phyloP scores from a whole-genome alignment of 352 stramenopile genomes.

The Globisporangium spiculum region DNA sequence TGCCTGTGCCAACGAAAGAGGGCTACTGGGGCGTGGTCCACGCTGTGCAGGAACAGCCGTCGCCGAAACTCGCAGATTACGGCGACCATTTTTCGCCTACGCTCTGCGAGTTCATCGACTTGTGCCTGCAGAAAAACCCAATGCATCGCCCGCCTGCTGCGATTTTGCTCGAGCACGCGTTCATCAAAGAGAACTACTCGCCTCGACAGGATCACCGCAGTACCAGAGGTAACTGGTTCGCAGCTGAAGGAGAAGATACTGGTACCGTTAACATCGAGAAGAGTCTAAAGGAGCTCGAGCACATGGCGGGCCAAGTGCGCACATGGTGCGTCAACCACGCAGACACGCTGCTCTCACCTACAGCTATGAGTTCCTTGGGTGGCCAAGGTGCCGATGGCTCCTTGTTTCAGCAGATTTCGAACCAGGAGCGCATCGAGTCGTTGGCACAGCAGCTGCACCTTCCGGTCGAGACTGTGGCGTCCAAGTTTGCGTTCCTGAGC shows the following conservation, averaged over 20 bases:
- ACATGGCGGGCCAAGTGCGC: slow-evolving; percentile 47
- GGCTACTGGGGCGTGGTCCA: slow-evolving; percentile 91
- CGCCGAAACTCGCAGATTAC: slow-evolving; percentile 60
- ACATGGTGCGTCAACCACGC: slow-evolving; percentile 54
- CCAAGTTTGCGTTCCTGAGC: slow-evolving; percentile 58
- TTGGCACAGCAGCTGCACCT: slow-evolving; percentile 52
- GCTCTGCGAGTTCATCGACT: slow-evolving; percentile 74
- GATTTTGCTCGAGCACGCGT: slow-evolving; percentile 61
- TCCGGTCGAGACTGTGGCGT: slow-evolving; percentile 43
- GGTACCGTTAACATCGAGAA: slow-evolving; percentile 19
- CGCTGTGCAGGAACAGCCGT: slow-evolving; percentile 75
- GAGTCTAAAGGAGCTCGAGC: slow-evolving; percentile 37
- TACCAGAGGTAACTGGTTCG: slow-evolving; percentile 14
- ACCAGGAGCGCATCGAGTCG: slow-evolving; percentile 31
- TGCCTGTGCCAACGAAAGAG: slow-evolving; percentile 79
- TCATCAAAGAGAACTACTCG: slow-evolving; percentile 61
- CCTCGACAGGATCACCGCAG: slow-evolving; percentile 17
- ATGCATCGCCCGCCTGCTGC: slow-evolving; percentile 50
- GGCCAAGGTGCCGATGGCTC: background rate
- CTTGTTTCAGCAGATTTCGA: slow-evolving; percentile 26
- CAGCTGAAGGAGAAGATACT: background rate
- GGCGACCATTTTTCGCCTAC: slow-evolving; percentile 59
- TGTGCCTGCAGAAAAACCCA: slow-evolving; percentile 80
- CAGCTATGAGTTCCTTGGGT: background rate
- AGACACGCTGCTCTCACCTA: slow-evolving; percentile 33